phyloP scores from a whole-genome alignment of 305 asterid genomes.

The Fraxinus ornus region DNA sequence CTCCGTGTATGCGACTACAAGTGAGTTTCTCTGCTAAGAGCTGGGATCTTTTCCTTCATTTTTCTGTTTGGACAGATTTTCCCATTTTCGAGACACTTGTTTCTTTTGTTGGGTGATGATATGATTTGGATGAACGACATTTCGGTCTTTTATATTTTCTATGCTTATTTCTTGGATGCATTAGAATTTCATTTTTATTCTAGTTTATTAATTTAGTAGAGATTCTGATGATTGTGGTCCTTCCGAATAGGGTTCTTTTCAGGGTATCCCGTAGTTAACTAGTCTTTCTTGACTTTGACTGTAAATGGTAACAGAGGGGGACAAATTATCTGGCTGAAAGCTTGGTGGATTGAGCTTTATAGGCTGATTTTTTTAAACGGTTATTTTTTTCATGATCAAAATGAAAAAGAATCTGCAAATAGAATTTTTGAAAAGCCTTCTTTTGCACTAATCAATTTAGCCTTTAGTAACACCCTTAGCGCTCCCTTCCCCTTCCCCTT shows the following conservation, averaged over 20 bases:
- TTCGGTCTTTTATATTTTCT: neutral
- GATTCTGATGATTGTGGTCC: neutral
- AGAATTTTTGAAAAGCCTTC: neutral
- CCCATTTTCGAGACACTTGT: neutral
- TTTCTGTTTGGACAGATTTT: neutral
- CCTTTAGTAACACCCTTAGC: neutral
- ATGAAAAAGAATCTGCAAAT: neutral
- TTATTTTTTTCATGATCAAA: neutral
- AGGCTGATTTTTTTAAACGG: neutral
- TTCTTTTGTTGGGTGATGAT: neutral
- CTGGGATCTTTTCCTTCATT: neutral
- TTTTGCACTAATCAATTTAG: neutral
- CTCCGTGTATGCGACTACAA: slow-evolving; percentile 48
- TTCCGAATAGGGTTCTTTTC: neutral
- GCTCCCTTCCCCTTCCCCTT: neutral
- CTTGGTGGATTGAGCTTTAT: neutral
- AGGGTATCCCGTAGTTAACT: neutral
- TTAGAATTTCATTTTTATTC: neutral
- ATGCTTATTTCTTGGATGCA: neutral
- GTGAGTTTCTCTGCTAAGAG: slow-evolving; percentile 27
- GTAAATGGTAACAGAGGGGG: neutral
- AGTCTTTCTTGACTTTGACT: neutral
- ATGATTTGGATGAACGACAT: neutral
- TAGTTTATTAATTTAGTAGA: neutral
- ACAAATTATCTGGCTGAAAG: neutral